These are phyloP conservation scores for Quercus robur DNA, from an alignment of 306 rosid species.

Conservation along the genomic window DNA sequence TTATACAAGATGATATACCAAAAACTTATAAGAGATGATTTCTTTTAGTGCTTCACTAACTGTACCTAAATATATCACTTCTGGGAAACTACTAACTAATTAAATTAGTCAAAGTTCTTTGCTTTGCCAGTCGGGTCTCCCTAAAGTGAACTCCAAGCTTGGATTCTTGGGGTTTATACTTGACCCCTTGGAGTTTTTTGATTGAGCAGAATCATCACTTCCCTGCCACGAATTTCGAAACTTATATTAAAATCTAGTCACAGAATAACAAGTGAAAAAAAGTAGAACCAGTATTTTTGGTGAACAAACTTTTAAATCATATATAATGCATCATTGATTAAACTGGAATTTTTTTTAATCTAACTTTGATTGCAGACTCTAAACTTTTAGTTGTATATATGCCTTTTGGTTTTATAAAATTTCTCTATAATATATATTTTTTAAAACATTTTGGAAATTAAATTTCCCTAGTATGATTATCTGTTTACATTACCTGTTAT, in stretches of 20 bases:
- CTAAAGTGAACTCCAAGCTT: conserved; percentile 73
- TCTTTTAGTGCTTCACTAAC: conserved; percentile 7
- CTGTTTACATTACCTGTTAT: too few relatives aligned
- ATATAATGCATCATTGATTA: too few relatives aligned
- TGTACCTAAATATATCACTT: conserved; percentile 19
- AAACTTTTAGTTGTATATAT: too few relatives aligned
- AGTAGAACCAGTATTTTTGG: background rate
- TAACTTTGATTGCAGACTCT: too few relatives aligned
- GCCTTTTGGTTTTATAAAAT: too few relatives aligned
- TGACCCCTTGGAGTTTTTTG: conserved; percentile 40
- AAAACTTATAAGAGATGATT: conserved; percentile 35
- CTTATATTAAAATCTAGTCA: background rate
- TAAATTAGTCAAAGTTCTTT: conserved; percentile 37
- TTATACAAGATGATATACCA: conserved; percentile 38
- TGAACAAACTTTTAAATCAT: background rate
- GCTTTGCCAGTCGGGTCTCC: conserved; percentile 47
- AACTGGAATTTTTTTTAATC: too few relatives aligned
- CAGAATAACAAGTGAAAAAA: too few relatives aligned
- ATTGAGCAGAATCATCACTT: conserved; percentile 32
- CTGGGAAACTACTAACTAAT: background rate
- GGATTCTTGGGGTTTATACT: conserved; percentile 41
- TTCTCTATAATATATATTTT: too few relatives aligned
- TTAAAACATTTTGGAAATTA: too few relatives aligned
- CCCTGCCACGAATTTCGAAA: conserved; percentile 40
- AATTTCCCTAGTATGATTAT: too few relatives aligned